Conservation (phyloP, 1,284 basidiomycete species). For the Sporisorium graminicola region DNA sequence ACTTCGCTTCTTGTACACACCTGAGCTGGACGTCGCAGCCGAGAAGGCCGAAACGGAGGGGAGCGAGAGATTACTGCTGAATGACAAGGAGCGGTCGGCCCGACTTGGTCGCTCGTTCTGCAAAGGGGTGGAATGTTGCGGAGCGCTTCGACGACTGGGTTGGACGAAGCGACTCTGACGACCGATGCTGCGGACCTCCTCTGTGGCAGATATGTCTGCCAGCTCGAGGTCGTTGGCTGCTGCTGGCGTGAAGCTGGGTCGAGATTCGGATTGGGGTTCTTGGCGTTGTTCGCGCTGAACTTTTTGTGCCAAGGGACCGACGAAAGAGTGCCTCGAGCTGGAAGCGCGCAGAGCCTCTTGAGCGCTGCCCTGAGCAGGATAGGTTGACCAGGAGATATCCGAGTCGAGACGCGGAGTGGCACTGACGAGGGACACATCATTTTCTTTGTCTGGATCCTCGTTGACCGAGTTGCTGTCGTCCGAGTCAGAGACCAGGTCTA, state of each 20-base stretch:
- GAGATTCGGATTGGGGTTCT: neutral
- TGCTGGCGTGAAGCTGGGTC: neutral
- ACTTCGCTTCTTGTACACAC: conserved; percentile 14
- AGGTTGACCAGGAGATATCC: neutral
- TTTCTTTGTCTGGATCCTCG: conserved; percentile 47
- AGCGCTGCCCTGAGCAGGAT: neutral
- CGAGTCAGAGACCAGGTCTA: conserved; percentile 31
- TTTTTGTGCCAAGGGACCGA: conserved; percentile 14
- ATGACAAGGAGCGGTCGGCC: conserved; percentile 17
- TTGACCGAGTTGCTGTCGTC: conserved; percentile 17
- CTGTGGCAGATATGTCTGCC: conserved; percentile 21
- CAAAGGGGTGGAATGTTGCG: conserved; percentile 12
- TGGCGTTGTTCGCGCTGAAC: neutral
- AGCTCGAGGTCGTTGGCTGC: neutral
- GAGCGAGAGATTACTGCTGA: conserved; percentile 14
- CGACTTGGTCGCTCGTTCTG: neutral
- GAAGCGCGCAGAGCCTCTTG: neutral
- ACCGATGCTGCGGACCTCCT: conserved; percentile 26
- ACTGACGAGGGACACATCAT: conserved; percentile 29
- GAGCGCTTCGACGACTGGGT: conserved; percentile 9
- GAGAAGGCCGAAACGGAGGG: neutral
- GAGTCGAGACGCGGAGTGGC: conserved; percentile 26
- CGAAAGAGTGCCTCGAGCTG: conserved; percentile 18
- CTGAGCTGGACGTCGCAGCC: neutral
- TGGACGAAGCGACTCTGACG: conserved; percentile 27